phyloP scores from a whole-genome alignment of 164 flowering plant species.

The Umbilicus rupestris region DNA sequence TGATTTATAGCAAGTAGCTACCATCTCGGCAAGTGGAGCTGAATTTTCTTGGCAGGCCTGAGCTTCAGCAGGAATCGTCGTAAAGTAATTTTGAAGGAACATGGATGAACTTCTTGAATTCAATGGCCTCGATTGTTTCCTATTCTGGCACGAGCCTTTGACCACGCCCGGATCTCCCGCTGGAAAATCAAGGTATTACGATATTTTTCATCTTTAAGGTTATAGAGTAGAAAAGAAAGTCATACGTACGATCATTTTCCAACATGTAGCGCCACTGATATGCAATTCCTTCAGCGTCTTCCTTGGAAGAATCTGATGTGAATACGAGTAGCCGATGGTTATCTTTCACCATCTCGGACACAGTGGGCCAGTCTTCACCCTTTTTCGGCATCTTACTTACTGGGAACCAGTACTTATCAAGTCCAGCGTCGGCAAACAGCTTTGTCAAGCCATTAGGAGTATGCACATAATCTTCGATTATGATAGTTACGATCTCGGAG shows the following conservation, averaged over 20 bases:
- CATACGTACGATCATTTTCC: slow-evolving; percentile 78
- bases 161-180: slow-evolving; percentile 92
- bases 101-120: slow-evolving; percentile 64
- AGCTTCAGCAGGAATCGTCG: slow-evolving; percentile 58
- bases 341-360: slow-evolving; percentile 63
- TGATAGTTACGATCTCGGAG: slow-evolving; percentile 80
- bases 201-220: not conserved
- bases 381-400: slow-evolving; percentile 79
- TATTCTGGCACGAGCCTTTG: slow-evolving; percentile 70
- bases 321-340: slow-evolving; percentile 85
- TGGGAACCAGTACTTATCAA: slow-evolving; percentile 85
- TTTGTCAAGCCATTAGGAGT: slow-evolving; percentile 79
- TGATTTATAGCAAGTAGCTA: slow-evolving; percentile 71
- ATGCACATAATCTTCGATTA: slow-evolving; percentile 95
- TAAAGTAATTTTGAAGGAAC: slow-evolving; percentile 79
- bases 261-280: slow-evolving; percentile 93
- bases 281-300: slow-evolving; percentile 83
- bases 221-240: not conserved
- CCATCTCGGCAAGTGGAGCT: slow-evolving; percentile 56
- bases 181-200: slow-evolving; percentile 26
- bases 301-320: slow-evolving; percentile 83
- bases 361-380: slow-evolving; percentile 94
- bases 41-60: slow-evolving; percentile 91
- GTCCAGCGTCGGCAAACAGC: slow-evolving; percentile 67
- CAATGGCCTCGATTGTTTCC: slow-evolving; percentile 76